Percentiles rank a stretch among this genome's conserved stretches.
Evolutionary conservation across 1,284 basidiomycete genomes (phyloP).

Genomic region (Naganishia sp.): DNA sequence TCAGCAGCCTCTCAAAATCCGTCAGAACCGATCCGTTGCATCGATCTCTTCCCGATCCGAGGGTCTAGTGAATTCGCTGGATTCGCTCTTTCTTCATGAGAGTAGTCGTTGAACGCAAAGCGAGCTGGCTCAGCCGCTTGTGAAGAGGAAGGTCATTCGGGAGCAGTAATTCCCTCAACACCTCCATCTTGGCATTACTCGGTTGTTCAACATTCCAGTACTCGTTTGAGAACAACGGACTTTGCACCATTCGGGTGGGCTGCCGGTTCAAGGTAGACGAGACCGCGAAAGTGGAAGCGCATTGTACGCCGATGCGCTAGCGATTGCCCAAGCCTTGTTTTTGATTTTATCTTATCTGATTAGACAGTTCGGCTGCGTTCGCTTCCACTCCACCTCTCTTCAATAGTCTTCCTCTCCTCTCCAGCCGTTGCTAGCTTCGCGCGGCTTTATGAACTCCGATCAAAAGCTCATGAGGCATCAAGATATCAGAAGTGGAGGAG

Average conservation of each 20-base stretch:
- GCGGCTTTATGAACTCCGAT: too few relatives aligned
- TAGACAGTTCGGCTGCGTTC: not conserved
- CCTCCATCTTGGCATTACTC: constrained; percentile 1
- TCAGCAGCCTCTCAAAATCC: too few relatives aligned
- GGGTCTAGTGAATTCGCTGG: too few relatives aligned
- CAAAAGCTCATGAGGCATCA: too few relatives aligned
- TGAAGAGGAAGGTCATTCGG: too few relatives aligned
- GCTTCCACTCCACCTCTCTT: not conserved
- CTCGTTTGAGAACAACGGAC: not conserved
- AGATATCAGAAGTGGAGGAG: too few relatives aligned
- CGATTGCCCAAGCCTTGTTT: not conserved
- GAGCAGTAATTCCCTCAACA: not conserved
- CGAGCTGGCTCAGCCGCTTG: not conserved
- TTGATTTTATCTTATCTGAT: constrained; percentile 14
- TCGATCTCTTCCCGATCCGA: too few relatives aligned
- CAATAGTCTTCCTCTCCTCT: constrained; percentile 8
- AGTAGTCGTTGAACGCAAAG: not conserved
- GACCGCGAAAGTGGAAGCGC: too few relatives aligned
- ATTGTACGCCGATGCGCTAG: not conserved
- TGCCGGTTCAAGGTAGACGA: too few relatives aligned
- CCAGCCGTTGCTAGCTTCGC: too few relatives aligned
- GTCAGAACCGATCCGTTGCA: too few relatives aligned
- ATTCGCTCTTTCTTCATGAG: not conserved
- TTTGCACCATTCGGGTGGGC: not conserved
- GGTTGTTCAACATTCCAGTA: too few relatives aligned